Conservation (phyloP, 805 yeast genomes). For the Alloascoidea hylecoeti region DNA sequence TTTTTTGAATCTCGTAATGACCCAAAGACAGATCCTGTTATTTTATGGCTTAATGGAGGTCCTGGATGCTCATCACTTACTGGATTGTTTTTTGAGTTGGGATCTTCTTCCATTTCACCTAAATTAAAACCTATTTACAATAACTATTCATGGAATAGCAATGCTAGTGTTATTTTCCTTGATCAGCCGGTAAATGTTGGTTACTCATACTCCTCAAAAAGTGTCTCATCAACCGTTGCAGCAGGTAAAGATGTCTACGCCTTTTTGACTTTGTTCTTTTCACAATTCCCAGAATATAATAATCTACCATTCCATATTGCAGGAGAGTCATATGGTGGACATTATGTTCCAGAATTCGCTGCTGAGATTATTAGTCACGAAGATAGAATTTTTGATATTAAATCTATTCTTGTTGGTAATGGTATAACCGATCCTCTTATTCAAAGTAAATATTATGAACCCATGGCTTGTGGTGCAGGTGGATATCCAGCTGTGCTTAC, state of each 20-base stretch:
- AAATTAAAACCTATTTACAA: conserved; percentile 50
- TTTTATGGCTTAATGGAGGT: conserved; percentile 76
- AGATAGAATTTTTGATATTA: conserved; percentile 37
- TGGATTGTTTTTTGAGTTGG: conserved; percentile 67
- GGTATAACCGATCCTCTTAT: conserved; percentile 65
- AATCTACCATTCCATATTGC: conserved; percentile 55
- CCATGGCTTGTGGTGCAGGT: conserved; percentile 74
- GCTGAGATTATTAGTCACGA: conserved; percentile 37
- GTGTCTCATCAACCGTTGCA: conserved; percentile 50
- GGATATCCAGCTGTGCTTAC: conserved; percentile 52
- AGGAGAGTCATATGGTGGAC: conserved; percentile 81
- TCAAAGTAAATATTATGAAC: conserved; percentile 56
- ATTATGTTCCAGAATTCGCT: conserved; percentile 61
- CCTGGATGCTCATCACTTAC: conserved; percentile 78
- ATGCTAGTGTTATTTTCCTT: conserved; percentile 64
- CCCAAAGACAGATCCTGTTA: conserved; percentile 59
- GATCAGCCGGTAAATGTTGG: conserved; percentile 82
- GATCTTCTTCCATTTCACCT: conserved; percentile 57
- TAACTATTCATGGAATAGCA: conserved; percentile 67
- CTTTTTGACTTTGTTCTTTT: conserved; percentile 62
- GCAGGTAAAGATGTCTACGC: conserved; percentile 70
- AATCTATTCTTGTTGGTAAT: conserved; percentile 66
- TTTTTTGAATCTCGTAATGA: conserved; percentile 70
- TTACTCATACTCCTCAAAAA: conserved; percentile 48
- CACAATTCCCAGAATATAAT: conserved; percentile 51